These are phyloP conservation scores for Rutstroemia sp. DNA, from an alignment of 2,329 filamentous ascomycete genomes.

Conservation along the genomic window DNA sequence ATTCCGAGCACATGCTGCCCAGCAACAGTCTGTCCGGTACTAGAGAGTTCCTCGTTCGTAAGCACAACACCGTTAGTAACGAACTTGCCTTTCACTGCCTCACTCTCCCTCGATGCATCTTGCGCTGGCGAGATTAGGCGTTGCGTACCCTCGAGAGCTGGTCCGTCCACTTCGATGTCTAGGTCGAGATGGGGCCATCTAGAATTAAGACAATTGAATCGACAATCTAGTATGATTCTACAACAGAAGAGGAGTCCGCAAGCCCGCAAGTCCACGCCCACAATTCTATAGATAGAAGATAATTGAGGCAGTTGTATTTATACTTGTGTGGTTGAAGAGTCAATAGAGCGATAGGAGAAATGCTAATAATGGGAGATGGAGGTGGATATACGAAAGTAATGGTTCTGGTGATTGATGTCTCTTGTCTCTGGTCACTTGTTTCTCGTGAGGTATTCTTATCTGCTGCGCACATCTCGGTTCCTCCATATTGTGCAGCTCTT, in stretches of 20 bases:
- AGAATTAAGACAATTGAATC: neutral
- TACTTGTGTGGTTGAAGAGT: neutral
- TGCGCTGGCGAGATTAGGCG: neutral
- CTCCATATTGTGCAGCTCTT: too few relatives aligned
- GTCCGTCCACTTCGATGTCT: neutral
- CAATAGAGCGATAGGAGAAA: neutral
- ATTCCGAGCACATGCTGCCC: too few relatives aligned
- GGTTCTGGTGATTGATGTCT: too few relatives aligned
- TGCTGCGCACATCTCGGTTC: too few relatives aligned
- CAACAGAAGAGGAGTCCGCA: neutral
- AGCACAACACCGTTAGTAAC: neutral
- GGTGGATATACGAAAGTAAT: too few relatives aligned
- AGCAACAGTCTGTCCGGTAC: too few relatives aligned
- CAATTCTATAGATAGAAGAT: conserved; percentile 6
- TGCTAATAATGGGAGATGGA: too few relatives aligned
- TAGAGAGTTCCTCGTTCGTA: too few relatives aligned
- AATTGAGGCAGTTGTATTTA: too few relatives aligned
- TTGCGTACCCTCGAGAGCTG: neutral
- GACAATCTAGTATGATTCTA: neutral
- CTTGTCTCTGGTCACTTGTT: too few relatives aligned
- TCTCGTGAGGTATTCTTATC: too few relatives aligned
- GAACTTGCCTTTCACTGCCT: neutral
- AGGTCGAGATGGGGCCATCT: neutral
- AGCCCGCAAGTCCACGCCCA: neutral
- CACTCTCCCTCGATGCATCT: neutral